Evolutionary conservation across 768 basidiomycete species (phyloP).

Genomic region (Boletus fagicola): DNA sequence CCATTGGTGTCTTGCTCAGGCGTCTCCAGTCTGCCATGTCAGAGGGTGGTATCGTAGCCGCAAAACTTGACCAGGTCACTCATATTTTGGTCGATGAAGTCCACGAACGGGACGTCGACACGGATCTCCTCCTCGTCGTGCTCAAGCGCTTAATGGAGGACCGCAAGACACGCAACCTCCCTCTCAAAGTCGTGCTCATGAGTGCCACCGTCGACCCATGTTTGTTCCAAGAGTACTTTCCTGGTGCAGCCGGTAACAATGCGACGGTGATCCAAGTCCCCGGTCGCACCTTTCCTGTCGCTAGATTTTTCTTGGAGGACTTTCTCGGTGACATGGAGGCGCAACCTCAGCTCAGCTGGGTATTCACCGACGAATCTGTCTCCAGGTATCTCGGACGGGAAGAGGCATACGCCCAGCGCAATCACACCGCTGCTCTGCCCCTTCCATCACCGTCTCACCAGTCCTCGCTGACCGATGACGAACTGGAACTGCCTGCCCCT

Average conservation of each 20-base stretch:
- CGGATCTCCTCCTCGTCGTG: slow-evolving; percentile 84
- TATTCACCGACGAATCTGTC: slow-evolving; percentile 69
- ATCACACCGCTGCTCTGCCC: not conserved
- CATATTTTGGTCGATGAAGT: slow-evolving; percentile 95
- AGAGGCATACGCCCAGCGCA: slow-evolving; percentile 19
- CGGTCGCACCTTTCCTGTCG: slow-evolving; percentile 90
- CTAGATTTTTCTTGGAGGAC: slow-evolving; percentile 78
- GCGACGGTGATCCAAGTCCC: slow-evolving; percentile 79
- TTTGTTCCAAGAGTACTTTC: slow-evolving; percentile 88
- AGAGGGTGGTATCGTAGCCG: slow-evolving; percentile 34
- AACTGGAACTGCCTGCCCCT: slow-evolving; percentile 76
- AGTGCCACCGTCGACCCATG: slow-evolving; percentile 93
- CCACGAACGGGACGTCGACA: slow-evolving; percentile 93
- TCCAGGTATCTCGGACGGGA: slow-evolving; percentile 71
- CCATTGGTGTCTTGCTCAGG: slow-evolving; percentile 87
- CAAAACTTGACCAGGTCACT: slow-evolving; percentile 70
- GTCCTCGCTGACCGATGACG: slow-evolving; percentile 38
- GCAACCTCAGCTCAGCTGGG: slow-evolving; percentile 50
- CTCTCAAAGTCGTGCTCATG: slow-evolving; percentile 89
- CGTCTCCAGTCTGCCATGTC: slow-evolving; percentile 75
- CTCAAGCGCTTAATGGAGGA: slow-evolving; percentile 80
- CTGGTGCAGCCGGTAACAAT: slow-evolving; percentile 52
- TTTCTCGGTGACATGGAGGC: slow-evolving; percentile 52
- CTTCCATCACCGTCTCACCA: slow-evolving; percentile 8
- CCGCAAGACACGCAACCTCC: slow-evolving; percentile 63